Percentiles rank a stretch among this genome's conserved stretches.
Evolutionary conservation across 23 red algal genomes (phyloP).

Genomic region (Gracilaria domingensis): DNA sequence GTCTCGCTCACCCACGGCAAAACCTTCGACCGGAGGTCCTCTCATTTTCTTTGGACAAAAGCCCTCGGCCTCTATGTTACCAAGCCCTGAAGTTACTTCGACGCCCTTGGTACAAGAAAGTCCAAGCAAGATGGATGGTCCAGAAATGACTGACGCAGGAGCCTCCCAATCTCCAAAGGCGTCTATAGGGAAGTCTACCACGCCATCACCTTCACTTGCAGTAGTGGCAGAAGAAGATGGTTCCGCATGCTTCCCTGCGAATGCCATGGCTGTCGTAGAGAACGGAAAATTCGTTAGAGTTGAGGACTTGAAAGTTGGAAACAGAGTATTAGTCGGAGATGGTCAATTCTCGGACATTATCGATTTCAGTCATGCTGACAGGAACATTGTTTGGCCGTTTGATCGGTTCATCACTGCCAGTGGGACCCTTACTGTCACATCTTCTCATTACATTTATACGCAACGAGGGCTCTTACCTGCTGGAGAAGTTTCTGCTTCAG

Average conservation of each 20-base stretch:
- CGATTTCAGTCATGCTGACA: constrained; percentile 63
- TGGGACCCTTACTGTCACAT: constrained; percentile 31
- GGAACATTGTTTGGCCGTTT: constrained; percentile 9
- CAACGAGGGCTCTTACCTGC: constrained; percentile 23
- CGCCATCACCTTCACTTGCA: not conserved
- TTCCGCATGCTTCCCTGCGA: constrained; percentile 51
- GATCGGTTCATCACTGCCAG: constrained; percentile 30
- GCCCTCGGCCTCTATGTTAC: not conserved
- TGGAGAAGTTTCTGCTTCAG: constrained; percentile 9
- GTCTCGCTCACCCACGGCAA: not conserved
- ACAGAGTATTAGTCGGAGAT: constrained; percentile 45
- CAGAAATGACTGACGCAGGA: not conserved
- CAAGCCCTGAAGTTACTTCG: constrained; percentile 2
- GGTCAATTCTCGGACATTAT: constrained; percentile 34
- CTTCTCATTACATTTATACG: constrained; percentile 49
- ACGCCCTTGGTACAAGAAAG: not conserved
- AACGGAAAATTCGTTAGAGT: constrained; percentile 36
- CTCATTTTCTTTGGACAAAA: not conserved
- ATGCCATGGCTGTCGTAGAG: not conserved
- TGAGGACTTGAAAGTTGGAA: constrained; percentile 28
- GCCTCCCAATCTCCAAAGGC: not conserved
- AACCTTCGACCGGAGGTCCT: constrained; percentile 1
- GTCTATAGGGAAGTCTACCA: not conserved
- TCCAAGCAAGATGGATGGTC: not conserved
- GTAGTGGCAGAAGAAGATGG: not conserved